phyloP scores from a whole-genome alignment of 805 yeast species.

The Lipomyces starkeyi region DNA sequence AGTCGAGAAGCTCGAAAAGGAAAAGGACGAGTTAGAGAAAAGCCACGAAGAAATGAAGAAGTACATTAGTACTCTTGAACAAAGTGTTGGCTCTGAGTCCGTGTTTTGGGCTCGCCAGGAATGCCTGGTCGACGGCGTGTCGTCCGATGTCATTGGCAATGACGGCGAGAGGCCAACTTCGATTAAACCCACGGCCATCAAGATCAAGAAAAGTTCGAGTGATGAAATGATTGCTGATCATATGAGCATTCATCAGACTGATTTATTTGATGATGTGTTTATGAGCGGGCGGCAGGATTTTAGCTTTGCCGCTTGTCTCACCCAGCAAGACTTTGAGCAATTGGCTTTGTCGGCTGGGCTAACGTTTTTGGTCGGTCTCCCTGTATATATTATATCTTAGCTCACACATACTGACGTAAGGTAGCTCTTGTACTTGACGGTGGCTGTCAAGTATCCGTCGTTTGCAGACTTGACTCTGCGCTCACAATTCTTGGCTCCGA shows the following conservation, averaged over 20 bases:
- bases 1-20: constrained; percentile 19
- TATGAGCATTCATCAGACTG: constrained; percentile 6
- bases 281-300: constrained; percentile 5
- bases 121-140: constrained; percentile 1
- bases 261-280: background rate
- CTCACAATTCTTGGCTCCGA: constrained; percentile 20
- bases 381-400: background rate
- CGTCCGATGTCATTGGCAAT: background rate
- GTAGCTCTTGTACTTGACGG: constrained; percentile 17
- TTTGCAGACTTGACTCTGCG: constrained; percentile 16
- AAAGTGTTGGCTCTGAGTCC: constrained; percentile 9
- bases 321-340: constrained; percentile 21
- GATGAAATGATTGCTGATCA: background rate
- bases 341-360: constrained; percentile 22
- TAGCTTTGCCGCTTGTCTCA: background rate
- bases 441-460: constrained; percentile 21
- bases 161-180: background rate
- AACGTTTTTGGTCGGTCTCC: background rate
- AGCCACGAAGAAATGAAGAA: background rate
- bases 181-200: constrained; percentile 4
- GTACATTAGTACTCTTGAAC: constrained; percentile 19
- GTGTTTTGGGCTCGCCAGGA: constrained; percentile 16
- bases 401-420: background rate
- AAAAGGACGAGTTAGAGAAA: constrained; percentile 7
- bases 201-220: background rate